Base-by-base conservation (phyloP, 208 protist species). In the Crithidia bombi region DNA sequence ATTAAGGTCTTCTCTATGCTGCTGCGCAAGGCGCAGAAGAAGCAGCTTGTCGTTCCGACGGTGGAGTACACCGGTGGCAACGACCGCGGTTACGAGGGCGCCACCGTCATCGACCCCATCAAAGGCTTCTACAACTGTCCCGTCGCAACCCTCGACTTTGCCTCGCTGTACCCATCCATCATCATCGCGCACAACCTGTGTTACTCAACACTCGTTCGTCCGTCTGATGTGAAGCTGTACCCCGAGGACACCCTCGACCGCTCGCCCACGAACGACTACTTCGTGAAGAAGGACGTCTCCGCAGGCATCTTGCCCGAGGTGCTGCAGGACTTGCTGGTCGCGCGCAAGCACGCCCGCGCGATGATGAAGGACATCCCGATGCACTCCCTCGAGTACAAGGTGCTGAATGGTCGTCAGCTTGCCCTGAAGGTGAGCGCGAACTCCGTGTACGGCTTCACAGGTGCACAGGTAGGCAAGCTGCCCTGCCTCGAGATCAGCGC, bases 101-200 rank as follows among this genome's bases (percentile, higher is more conserved):
- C 98, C 28, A 99, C 93, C 26, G 99, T 99, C 21, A 98, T 99
- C 75, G 96, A 99, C n/a, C 98, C 98, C 25, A 89, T 85, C 23
- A 94, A 86, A 25, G 98, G 98, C 30, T 99, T 97, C 69, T 99
- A 99, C 88, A 91, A 98, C 98, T 93, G 87, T 69, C 98, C 98
- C 23, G 98, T 99, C 61, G 87, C 95, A 6, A 99, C 99, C 3
- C 91, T 99, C 26, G 99, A 99, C 83, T 99, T 99, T 81, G 95
- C 98, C 17, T 99, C 98, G 43, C 96, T 99, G 52, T 99, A 99
- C 89, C 99, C 99, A 21, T 99, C 98, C n/a, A 99, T 99, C 85
- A 99, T 99, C 96, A 99, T 99, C 78, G 99, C 99, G 5, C 98
- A 99, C 86, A 99, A 99, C 83, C 83, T 99, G 39, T 99, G 99